These are phyloP conservation scores for Fusarium austroafricanum DNA, from an alignment of 2,329 filamentous ascomycete species.

Conservation along the genomic window DNA sequence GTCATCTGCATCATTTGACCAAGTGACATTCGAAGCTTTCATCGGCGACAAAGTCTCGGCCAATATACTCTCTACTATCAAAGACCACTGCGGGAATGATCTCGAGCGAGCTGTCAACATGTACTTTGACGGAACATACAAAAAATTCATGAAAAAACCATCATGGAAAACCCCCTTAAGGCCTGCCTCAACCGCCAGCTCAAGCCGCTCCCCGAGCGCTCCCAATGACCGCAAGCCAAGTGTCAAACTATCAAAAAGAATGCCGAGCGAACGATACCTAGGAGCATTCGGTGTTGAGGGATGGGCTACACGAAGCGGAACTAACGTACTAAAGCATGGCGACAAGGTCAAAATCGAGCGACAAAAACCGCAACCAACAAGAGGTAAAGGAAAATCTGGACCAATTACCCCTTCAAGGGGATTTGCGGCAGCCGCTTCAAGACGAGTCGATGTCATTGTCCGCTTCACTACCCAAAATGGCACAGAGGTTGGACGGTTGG, in stretches of 20 bases:
- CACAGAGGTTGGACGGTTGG: slow-evolving; percentile 85
- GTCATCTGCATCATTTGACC: slow-evolving; percentile 62
- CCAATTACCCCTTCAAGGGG: slow-evolving; percentile 50
- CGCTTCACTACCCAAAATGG: slow-evolving; percentile 85
- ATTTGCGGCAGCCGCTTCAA: slow-evolving; percentile 65
- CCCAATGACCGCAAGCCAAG: slow-evolving; percentile 19
- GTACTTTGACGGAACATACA: slow-evolving; percentile 78
- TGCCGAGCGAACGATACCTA: slow-evolving; percentile 73
- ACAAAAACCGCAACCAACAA: slow-evolving; percentile 75
- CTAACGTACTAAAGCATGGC: slow-evolving; percentile 79
- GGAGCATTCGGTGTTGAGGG: slow-evolving; percentile 92
- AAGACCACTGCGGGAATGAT: slow-evolving; percentile 66
- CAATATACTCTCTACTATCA: slow-evolving; percentile 62
- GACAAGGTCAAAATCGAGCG: slow-evolving; percentile 90
- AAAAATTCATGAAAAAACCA: slow-evolving; percentile 56
- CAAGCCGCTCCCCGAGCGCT: slow-evolving; percentile 19
- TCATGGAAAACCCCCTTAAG: slow-evolving; percentile 15
- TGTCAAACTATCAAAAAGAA: slow-evolving; percentile 36
- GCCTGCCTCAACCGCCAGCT: slow-evolving; percentile 1
- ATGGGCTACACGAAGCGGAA: slow-evolving; percentile 90
- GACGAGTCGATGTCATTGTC: slow-evolving; percentile 86
- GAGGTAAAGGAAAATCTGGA: slow-evolving; percentile 58
- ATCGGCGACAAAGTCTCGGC: slow-evolving; percentile 67
- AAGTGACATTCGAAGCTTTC: slow-evolving; percentile 68
- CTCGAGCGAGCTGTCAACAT: slow-evolving; percentile 74